These are phyloP conservation scores for Luffa acutangula DNA, from an alignment of 306 rosid genomes.

Conservation along the genomic window DNA sequence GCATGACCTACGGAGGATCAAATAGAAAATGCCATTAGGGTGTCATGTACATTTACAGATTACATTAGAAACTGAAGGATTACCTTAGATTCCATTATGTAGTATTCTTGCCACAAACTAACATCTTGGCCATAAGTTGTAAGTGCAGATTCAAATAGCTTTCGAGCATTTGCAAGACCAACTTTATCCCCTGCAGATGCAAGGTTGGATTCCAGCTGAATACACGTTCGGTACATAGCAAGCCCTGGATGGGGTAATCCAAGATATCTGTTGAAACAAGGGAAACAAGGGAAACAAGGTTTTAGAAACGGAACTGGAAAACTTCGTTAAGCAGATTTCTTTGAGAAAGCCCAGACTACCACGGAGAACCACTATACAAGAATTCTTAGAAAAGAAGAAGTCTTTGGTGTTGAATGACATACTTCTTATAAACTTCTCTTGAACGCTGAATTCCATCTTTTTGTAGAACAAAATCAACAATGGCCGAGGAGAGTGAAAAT, in stretches of 20 bases:
- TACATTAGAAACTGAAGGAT: background rate
- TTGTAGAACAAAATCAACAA: constrained; percentile 57
- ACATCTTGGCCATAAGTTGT: constrained; percentile 52
- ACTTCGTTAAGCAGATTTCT: background rate
- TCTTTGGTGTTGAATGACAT: constrained; percentile 6
- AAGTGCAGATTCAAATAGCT: constrained; percentile 66
- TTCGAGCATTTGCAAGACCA: constrained; percentile 56
- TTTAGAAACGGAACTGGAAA: background rate
- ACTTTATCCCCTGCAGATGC: constrained; percentile 59
- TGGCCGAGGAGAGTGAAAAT: constrained; percentile 63
- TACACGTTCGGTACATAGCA: constrained; percentile 50
- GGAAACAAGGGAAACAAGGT: constrained; percentile 2
- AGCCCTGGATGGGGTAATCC: constrained; percentile 83
- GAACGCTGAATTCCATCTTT: constrained; percentile 66
- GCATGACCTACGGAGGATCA: background rate
- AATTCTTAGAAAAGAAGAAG: background rate
- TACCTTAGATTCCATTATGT: constrained; percentile 70
- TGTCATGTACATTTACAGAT: background rate
- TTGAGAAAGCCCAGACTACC: background rate
- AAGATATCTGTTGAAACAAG: constrained; percentile 46
- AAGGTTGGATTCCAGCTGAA: constrained; percentile 65
- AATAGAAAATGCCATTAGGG: background rate
- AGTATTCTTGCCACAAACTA: constrained; percentile 63
- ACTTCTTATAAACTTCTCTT: constrained; percentile 72
- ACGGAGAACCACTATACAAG: background rate